Evolutionary conservation across 306 rosid species (phyloP), one percentile per base, ranked within the genome.

Genomic region (Gastrolobium villosum): DNA sequence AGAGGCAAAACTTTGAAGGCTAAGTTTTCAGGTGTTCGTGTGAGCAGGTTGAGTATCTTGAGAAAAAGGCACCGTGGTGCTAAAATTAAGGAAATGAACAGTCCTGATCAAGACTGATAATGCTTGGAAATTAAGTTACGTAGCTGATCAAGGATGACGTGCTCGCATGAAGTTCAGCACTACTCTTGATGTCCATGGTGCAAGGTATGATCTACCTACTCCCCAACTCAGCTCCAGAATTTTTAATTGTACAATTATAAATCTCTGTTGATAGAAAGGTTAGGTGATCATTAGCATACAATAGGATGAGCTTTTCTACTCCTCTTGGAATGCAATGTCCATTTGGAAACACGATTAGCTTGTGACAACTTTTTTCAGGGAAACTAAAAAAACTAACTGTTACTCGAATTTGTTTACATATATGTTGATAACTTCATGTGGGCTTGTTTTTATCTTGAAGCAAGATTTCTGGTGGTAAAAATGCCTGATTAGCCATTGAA

Each of bases 51-150:
- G 45, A 83, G 84, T 45, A 76, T 81, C 45, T 49, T 79, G 66
- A 82, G 90, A 80, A 85, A 82, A 77, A 76, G 31, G 48, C 66
- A 60, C 28, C 82, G 88, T 26, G 92, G 97, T 32, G 94, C 87
- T 11, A 85, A 84, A 81, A 83, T 89, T 72, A 15, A 30, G 11
- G 89, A 81, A 35, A 31, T 62, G 71, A 70, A 77, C 54, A 68
- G 70, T 72, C 67, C 66, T 39, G 84, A 76, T 71, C 40, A 54
- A 37, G 54, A 31, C 66, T 72, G 54, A 28, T 40, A 54, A 7
- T 8, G 26, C 30, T 10, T 46, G 44, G 54, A 39, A 59, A 60
- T 40, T 5, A 59, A 52, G 48, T 32, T 62, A 49, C 10, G 15
- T 35, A 8, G 53, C 34, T 35, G 69, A 59, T 39, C 11, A 73